These are phyloP conservation scores for Prunella vulgaris DNA, from an alignment of 257 asterid genomes.

Conservation along the genomic window DNA sequence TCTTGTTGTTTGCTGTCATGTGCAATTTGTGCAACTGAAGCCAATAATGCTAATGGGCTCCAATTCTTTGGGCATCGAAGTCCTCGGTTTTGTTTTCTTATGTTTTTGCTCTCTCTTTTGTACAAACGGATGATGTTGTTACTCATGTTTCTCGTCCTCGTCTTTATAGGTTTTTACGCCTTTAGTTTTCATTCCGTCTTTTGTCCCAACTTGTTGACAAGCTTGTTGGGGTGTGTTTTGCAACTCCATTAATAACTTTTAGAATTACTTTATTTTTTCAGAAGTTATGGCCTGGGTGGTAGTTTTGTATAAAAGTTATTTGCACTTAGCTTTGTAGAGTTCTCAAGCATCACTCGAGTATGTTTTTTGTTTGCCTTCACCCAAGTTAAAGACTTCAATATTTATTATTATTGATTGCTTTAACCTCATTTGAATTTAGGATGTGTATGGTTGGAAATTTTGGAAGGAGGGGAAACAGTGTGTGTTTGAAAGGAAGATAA, in stretches of 20 bases:
- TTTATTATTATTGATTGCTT: not conserved
- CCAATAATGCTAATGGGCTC: slow-evolving; percentile 17
- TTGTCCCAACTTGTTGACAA: not conserved
- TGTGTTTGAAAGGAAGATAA: no score
- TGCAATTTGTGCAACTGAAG: not conserved
- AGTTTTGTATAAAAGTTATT: no score
- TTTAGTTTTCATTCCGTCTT: not conserved
- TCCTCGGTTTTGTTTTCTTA: slow-evolving; percentile 17
- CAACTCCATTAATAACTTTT: no score
- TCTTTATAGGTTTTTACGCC: not conserved
- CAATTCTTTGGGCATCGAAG: slow-evolving; percentile 11
- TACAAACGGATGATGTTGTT: not conserved
- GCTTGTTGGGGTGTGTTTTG: no score
- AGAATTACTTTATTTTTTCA: no score
- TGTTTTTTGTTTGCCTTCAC: not conserved
- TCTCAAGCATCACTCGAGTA: no score
- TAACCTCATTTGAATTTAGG: not conserved
- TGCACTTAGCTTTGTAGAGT: no score
- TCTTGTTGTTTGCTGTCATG: not conserved
- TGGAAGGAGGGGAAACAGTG: no score
- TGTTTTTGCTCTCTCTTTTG: slow-evolving; percentile 13
- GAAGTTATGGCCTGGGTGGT: no score
- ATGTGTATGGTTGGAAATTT: no score
- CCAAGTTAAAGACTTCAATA: not conserved
- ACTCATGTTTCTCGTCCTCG: not conserved